Percentiles rank a stretch among this genome's conserved stretches.
phyloP scores from a whole-genome alignment of 306 rosid species.

The Lotus japonicus region DNA sequence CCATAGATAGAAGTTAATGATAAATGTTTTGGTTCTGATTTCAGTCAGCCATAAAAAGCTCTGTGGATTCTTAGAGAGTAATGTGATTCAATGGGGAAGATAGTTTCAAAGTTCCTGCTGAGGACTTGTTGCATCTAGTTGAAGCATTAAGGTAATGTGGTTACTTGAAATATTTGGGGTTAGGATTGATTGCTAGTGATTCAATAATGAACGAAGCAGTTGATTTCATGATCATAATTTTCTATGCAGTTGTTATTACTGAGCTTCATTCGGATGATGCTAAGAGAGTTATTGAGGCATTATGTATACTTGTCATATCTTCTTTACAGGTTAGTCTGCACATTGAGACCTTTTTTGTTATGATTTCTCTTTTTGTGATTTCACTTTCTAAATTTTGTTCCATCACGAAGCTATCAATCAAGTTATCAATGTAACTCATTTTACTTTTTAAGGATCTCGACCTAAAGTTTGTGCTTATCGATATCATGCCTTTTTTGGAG shows the following conservation, averaged over 20 bases:
- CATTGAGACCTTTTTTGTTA: background rate
- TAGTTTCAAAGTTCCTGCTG: slow-evolving; percentile 84
- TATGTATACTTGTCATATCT: slow-evolving; percentile 84
- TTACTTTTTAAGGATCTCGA: background rate
- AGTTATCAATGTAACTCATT: background rate
- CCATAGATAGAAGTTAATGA: too few species aligned
- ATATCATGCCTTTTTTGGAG: slow-evolving; percentile 7
- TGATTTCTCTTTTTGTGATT: slow-evolving; percentile 13
- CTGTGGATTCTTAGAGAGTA: slow-evolving; percentile 87
- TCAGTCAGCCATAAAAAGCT: too few species aligned
- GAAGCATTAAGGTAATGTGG: slow-evolving; percentile 78
- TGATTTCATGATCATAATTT: slow-evolving; percentile 24
- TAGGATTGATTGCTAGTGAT: slow-evolving; percentile 17
- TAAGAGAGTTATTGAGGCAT: slow-evolving; percentile 79
- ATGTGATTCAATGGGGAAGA: slow-evolving; percentile 89
- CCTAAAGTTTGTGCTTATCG: background rate
- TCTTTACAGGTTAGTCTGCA: slow-evolving; percentile 71
- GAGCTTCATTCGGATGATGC: slow-evolving; percentile 92
- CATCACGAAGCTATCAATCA: slow-evolving; percentile 68
- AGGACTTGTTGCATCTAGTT: slow-evolving; percentile 88
- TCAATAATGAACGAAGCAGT: slow-evolving; percentile 7
- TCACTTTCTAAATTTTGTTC: slow-evolving; percentile 21
- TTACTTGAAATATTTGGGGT: slow-evolving; percentile 3
- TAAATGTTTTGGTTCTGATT: too few species aligned
- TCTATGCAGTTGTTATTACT: slow-evolving; percentile 71